These are phyloP conservation scores for Pontederia paniculata DNA, from an alignment of 176 grass and related monocot genomes.

Conservation along the genomic window DNA sequence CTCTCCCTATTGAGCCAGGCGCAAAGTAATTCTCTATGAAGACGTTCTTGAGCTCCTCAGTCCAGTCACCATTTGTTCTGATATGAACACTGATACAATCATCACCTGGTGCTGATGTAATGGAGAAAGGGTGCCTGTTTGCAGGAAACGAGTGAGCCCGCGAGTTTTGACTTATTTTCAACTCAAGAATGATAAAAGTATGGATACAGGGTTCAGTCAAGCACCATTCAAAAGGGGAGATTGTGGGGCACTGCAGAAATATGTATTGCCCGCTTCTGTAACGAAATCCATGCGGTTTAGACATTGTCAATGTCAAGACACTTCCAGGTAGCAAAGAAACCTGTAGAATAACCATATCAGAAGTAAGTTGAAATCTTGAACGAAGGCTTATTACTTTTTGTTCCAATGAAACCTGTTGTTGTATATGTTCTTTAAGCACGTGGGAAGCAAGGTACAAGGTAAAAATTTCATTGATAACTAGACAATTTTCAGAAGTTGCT, in stretches of 20 bases:
- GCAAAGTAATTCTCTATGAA: slow-evolving; percentile 81
- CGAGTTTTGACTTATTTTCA: background rate
- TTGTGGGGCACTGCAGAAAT: slow-evolving; percentile 84
- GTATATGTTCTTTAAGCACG: too few species aligned
- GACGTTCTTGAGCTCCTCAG: slow-evolving; percentile 85
- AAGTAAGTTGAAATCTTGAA: background rate
- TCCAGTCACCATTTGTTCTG: slow-evolving; percentile 84
- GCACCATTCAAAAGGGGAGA: slow-evolving; percentile 98
- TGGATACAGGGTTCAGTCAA: background rate
- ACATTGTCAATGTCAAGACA: slow-evolving; percentile 96
- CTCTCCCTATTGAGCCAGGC: slow-evolving; percentile 38
- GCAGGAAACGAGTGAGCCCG: background rate
- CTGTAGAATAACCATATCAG: slow-evolving; percentile 8
- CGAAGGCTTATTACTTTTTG: too few species aligned
- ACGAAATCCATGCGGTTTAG: slow-evolving; percentile 87
- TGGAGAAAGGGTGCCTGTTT: slow-evolving; percentile 94
- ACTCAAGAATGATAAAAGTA: background rate
- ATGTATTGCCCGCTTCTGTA: slow-evolving; percentile 98
- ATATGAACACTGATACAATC: slow-evolving; percentile 95
- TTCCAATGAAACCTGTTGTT: too few species aligned
- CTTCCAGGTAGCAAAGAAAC: slow-evolving; percentile 87
- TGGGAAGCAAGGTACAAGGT: too few species aligned
- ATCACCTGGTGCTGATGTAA: slow-evolving; percentile 94
- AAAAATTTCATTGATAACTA: background rate
- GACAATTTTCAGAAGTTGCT: too few species aligned